Evolutionary conservation across 164 flowering plant genomes (phyloP).

Genomic region (Vitis riparia): DNA sequence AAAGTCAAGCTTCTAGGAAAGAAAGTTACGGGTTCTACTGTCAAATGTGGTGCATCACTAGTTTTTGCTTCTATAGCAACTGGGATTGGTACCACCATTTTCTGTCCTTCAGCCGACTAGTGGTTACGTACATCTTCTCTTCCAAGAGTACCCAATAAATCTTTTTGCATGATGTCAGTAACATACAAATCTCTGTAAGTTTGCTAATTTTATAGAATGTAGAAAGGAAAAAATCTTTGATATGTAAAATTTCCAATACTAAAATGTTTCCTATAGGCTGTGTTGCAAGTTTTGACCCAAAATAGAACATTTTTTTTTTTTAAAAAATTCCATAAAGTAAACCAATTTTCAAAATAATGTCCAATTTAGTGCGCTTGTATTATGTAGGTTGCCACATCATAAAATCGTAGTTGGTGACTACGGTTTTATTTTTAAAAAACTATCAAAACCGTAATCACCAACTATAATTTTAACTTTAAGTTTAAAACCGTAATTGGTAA

Average conservation of each 20-base stretch:
- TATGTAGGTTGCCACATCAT: too few species aligned
- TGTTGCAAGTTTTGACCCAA: conserved; percentile 18
- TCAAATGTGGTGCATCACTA: conserved; percentile 73
- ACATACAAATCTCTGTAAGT: neutral
- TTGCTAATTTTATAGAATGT: too few species aligned
- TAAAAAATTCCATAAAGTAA: too few species aligned
- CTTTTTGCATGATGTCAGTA: neutral
- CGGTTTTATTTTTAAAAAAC: too few species aligned
- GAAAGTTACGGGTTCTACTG: conserved; percentile 47
- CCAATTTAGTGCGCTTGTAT: too few species aligned
- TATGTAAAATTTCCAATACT: neutral
- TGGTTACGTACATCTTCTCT: conserved; percentile 59
- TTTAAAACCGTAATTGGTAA: too few species aligned
- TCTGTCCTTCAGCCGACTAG: conserved; percentile 79
- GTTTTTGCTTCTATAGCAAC: conserved; percentile 89
- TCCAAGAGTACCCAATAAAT: neutral
- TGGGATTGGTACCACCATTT: conserved; percentile 67
- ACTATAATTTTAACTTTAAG: too few species aligned
- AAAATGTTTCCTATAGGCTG: conserved; percentile 51
- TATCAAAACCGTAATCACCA: too few species aligned
- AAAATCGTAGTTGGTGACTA: too few species aligned
- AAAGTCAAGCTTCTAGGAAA: conserved; percentile 46
- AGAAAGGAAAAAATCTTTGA: neutral
- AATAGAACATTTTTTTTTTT: too few species aligned
- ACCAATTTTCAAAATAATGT: too few species aligned